phyloP scores from a whole-genome alignment of 306 rosid species.

The Heteromeles arbutifolia region DNA sequence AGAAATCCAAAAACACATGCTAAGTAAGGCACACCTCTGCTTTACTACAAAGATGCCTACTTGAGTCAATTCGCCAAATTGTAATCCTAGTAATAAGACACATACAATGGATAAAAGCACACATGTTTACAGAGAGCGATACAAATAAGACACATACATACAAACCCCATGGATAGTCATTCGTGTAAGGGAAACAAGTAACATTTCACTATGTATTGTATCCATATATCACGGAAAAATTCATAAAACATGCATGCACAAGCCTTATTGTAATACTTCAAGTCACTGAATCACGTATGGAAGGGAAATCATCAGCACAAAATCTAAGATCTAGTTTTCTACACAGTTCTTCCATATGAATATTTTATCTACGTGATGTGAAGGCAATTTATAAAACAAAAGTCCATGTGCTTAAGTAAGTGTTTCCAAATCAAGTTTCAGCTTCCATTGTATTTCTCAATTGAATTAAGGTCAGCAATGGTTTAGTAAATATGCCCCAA shows the following conservation, averaged over 20 bases:
- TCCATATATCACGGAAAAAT: not conserved
- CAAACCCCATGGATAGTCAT: not conserved
- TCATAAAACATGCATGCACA: not conserved
- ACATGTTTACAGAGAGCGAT: not conserved
- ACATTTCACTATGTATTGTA: not conserved
- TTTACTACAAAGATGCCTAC: not conserved
- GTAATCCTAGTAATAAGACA: too few species aligned
- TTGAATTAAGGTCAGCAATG: not conserved
- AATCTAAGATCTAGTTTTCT: not conserved
- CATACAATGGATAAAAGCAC: too few species aligned
- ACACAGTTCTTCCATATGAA: not conserved
- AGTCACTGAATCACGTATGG: not conserved
- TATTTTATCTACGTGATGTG: not conserved
- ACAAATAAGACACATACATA: not conserved
- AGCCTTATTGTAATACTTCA: not conserved
- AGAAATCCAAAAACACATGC: not conserved
- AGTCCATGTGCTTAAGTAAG: not conserved
- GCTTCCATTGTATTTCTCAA: not conserved
- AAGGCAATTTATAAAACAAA: not conserved
- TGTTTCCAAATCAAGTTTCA: not conserved
- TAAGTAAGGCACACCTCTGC: not conserved
- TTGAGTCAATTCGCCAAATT: not conserved
- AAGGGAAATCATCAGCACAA: not conserved
- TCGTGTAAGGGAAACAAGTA: not conserved
- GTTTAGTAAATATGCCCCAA: not conserved